Evolutionary conservation across 2,329 filamentous ascomycete species (phyloP).

Genomic region (Colletotrichum melonis): DNA sequence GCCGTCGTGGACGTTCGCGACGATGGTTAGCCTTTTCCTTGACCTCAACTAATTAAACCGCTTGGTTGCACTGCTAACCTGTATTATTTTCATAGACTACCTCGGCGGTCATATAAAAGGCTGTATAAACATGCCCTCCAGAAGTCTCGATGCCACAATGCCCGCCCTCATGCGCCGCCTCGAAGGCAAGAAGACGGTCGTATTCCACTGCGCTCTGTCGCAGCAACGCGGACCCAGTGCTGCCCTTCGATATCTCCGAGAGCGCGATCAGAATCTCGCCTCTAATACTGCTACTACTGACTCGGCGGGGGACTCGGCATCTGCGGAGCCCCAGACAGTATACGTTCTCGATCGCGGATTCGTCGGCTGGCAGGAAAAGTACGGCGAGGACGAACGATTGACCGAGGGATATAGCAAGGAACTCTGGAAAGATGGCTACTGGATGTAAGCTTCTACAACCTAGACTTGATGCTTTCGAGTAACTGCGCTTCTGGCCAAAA

Average conservation of each 20-base stretch:
- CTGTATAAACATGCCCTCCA: slow-evolving; percentile 80
- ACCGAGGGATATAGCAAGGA: slow-evolving; percentile 89
- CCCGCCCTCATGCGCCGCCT: slow-evolving; percentile 86
- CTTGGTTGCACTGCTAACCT: background rate
- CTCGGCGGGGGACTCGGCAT: slow-evolving; percentile 5
- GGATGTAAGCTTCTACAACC: slow-evolving; percentile 20
- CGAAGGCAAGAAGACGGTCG: slow-evolving; percentile 80
- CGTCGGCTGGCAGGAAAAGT: slow-evolving; percentile 86
- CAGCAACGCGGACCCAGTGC: slow-evolving; percentile 91
- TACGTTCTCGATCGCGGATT: slow-evolving; percentile 88
- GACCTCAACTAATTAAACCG: background rate
- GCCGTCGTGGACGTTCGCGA: slow-evolving; percentile 93
- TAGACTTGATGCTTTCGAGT: too few relatives aligned
- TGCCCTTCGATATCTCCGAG: slow-evolving; percentile 82
- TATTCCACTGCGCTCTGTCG: slow-evolving; percentile 94
- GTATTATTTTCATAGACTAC: slow-evolving; percentile 70
- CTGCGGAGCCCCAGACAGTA: slow-evolving; percentile 72
- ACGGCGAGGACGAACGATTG: slow-evolving; percentile 80
- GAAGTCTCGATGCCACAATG: slow-evolving; percentile 78
- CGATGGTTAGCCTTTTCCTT: slow-evolving; percentile 63
- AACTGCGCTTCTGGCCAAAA: too few relatives aligned
- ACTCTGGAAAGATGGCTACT: slow-evolving; percentile 77
- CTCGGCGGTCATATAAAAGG: slow-evolving; percentile 89
- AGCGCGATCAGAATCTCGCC: slow-evolving; percentile 65
- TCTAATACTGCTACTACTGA: slow-evolving; percentile 26